A percentile compares a stretch with the other conserved stretches of the same genome.
Conservation (phyloP, 352 stramenopile genomes). For the Globisporangium nagaii region DNA sequence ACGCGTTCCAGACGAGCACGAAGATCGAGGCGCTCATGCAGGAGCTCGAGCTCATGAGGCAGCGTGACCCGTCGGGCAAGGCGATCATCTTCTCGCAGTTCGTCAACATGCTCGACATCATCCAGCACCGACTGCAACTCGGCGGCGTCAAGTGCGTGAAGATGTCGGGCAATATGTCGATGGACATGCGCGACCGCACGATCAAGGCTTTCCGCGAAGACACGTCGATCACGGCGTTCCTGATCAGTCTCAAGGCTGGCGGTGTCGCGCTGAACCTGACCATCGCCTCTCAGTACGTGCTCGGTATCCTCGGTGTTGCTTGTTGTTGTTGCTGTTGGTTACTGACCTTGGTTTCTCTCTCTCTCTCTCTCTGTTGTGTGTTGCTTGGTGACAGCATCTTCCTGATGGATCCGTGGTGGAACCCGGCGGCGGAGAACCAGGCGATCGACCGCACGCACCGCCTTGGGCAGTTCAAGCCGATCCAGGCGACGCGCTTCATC, state of each 20-base stretch:
- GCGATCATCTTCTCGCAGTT: slow-evolving; percentile 99
- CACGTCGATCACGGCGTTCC: slow-evolving; percentile 90
- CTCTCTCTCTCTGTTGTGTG: slow-evolving; percentile 6
- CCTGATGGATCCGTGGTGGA: slow-evolving; percentile 98
- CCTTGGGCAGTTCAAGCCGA: slow-evolving; percentile 96
- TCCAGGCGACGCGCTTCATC: slow-evolving; percentile 97
- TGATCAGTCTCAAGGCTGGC: slow-evolving; percentile 98
- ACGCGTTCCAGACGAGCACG: slow-evolving; percentile 86
- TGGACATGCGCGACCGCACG: slow-evolving; percentile 78
- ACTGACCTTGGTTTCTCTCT: slow-evolving; percentile 11
- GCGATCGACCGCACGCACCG: slow-evolving; percentile 98
- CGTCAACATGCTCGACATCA: slow-evolving; percentile 99
- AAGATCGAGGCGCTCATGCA: slow-evolving; percentile 99
- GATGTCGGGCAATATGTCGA: slow-evolving; percentile 88
- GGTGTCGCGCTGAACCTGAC: slow-evolving; percentile 99
- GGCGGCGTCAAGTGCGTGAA: slow-evolving; percentile 89
- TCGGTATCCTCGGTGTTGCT: neutral
- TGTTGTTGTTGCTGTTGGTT: neutral
- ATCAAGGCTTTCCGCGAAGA: slow-evolving; percentile 87
- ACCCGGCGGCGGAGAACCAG: slow-evolving; percentile 91
- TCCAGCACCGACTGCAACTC: slow-evolving; percentile 93
- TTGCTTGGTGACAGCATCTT: slow-evolving; percentile 79
- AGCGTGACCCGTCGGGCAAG: slow-evolving; percentile 92
- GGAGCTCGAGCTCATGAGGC: slow-evolving; percentile 93
- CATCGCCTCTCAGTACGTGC: slow-evolving; percentile 90